Evolutionary conservation across 768 basidiomycete species (phyloP), one percentile per base, ranked within the genome.

Genomic region (Saitozyma sp.): DNA sequence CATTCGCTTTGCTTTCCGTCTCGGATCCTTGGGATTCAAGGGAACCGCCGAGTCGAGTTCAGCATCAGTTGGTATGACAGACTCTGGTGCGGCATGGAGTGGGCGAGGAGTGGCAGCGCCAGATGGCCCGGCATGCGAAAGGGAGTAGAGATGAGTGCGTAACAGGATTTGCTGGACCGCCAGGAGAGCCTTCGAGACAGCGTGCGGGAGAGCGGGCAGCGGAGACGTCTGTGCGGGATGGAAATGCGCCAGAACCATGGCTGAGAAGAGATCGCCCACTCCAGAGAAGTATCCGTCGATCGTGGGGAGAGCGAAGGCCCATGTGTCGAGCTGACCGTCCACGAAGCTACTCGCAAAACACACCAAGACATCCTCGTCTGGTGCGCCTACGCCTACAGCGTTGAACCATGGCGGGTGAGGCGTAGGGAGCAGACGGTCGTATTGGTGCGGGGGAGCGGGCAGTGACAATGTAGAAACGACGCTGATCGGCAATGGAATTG

Each of bases 231-330:
- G 29, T 29, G 29, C 29, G 29, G 29, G 29, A 16, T 56, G 42
- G 78, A 87, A 97, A 71, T 93, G 89, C 0, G 87, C 93, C 5
- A 95, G 83, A 37, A 94, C 86, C 59, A 97, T 86, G 1, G 95
- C 90, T 7, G 92, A 92, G 82, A 98, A 97, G 59, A 97, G 86
- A 78, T 99, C 96, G 16, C 96, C 96, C 10, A 96, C 94, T 29
- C 96, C 96, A 17, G 91, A 89, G 78, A 93, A 98, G 81, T 97
- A 96, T 10, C 93, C 94, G 6, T 88, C 85, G 50, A 97, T 84
- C 38, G 88, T 84, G 2, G 89, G 88, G 9, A 99, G 86, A 50
- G 83, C 84, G 71, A 86, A 86, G 0, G 86, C 87, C 78, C 89
- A 86, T 3, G 73, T 74, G 7, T 66, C 61, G 53, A 72, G 49